Conservation (phyloP, 2,329 filamentous ascomycete genomes). For the Trichoderma atrobrunneum region DNA sequence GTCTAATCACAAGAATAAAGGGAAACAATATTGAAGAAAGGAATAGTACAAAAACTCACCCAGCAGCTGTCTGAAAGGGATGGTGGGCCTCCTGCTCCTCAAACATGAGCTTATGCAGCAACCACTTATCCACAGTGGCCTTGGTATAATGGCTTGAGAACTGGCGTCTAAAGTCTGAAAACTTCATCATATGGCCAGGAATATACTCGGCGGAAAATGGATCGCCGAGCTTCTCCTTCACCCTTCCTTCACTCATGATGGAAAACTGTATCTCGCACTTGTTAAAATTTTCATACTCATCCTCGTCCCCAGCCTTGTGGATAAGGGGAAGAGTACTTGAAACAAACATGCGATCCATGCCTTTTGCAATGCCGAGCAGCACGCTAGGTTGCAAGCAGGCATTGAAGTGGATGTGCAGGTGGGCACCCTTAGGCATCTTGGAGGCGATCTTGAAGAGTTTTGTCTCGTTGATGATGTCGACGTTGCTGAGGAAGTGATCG, state of each 20-base stretch:
- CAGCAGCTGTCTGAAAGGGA: constrained; percentile 47
- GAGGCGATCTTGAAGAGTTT: constrained; percentile 55
- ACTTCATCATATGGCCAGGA: constrained; percentile 43
- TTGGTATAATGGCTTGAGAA: constrained; percentile 31
- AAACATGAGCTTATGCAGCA: constrained; percentile 61
- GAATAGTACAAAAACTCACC: too few species aligned
- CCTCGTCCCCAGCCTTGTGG: constrained; percentile 19
- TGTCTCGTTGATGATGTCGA: constrained; percentile 53
- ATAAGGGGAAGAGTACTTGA: constrained; percentile 54
- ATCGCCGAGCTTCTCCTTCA: constrained; percentile 38
- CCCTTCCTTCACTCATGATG: constrained; percentile 40
- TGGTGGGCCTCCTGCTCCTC: constrained; percentile 58
- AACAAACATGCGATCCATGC: constrained; percentile 66
- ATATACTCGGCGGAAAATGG: constrained; percentile 52
- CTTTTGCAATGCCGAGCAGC: constrained; percentile 54
- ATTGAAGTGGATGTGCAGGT: constrained; percentile 77
- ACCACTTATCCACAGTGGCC: constrained; percentile 45
- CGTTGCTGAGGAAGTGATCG: constrained; percentile 59
- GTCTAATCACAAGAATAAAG: background rate
- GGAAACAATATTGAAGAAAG: too few species aligned
- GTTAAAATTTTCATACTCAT: constrained; percentile 44
- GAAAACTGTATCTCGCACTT: constrained; percentile 62
- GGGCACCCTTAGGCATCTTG: constrained; percentile 66
- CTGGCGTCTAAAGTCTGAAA: constrained; percentile 39
- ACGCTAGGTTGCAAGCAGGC: constrained; percentile 63